Evolutionary conservation across 1,139 yeast genomes (phyloP), one percentile per base, ranked within the genome.

Genomic region (Oligophagozyma castellii): DNA sequence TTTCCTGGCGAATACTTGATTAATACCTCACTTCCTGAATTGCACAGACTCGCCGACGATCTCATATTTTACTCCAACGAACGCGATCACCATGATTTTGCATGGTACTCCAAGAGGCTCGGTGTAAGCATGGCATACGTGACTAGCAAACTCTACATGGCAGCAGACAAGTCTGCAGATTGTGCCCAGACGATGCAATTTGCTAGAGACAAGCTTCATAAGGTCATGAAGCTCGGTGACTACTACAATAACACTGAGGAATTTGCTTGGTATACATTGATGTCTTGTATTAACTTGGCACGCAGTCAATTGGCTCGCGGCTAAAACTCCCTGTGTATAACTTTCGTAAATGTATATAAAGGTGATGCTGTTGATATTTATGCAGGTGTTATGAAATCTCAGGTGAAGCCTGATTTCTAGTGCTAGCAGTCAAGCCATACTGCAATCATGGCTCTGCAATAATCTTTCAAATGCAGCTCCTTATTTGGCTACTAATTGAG

Each of bases 71-170:
- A 72, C 42, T 73, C 93, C 0, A 92, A 86, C 3, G 95, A 86
- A 48, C 38, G 42, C 22, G 56, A 63, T 31, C 71, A 92, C n/a
- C 70, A 76, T 35, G 95, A 83, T 52, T 75, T 80, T 52, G 76
- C 81, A 3, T 89, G 98, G 98, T 89, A 89, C 52, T 61, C 93
- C n/a, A 80, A 84, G 49, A 63, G 96, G 40, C 59, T 75, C 16
- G 67, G 80, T 4, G 52, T 86, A 16, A 66, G 83, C 12, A 63
- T 78, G 1, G 67, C 79, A 4, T 83, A 79, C 48, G 78, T 79
- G 1, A 65, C 76, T 20, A 48, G 75, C 22, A 95, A 89, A 51
- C 58, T 83, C 37, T 81, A 69, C 58, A 80, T 78, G 93, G 59
- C 81, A 26, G 77, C 68, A 42, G 95, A 86, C 51, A 59, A 61